These are phyloP conservation scores for Coleophoma cylindrospora DNA, from an alignment of 2,329 filamentous ascomycete species.

Conservation along the genomic window DNA sequence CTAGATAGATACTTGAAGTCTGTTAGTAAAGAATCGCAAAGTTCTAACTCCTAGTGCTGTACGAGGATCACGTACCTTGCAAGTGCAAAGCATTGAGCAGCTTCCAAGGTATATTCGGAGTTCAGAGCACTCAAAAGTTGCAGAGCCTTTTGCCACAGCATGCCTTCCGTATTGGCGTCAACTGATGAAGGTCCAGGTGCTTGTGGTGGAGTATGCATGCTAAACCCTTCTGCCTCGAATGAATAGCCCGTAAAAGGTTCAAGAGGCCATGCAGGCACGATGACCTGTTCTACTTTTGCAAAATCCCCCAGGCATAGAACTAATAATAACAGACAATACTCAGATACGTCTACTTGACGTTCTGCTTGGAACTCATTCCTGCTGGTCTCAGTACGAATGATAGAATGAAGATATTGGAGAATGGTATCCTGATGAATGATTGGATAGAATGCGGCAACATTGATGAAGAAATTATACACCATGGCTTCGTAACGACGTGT, in stretches of 20 bases:
- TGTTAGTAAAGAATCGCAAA: neutral
- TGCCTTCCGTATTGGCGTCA: neutral
- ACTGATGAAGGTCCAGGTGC: too few species aligned
- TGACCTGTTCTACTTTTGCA: slow-evolving; percentile 5
- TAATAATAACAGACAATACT: slow-evolving; percentile 12
- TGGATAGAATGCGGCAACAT: slow-evolving; percentile 23
- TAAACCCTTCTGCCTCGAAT: too few species aligned
- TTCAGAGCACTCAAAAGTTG: slow-evolving; percentile 17
- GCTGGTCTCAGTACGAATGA: too few species aligned
- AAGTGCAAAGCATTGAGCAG: slow-evolving; percentile 24
- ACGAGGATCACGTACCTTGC: slow-evolving; percentile 16
- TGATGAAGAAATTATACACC: slow-evolving; percentile 14
- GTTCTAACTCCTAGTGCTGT: too few species aligned
- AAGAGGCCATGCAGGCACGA: neutral
- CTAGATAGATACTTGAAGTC: slow-evolving; percentile 18
- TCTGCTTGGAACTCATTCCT: too few species aligned
- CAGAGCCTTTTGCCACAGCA: slow-evolving; percentile 14
- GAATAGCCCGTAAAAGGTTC: neutral
- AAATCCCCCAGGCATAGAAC: slow-evolving; percentile 12
- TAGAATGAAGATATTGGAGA: slow-evolving; percentile 1
- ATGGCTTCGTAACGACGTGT: neutral
- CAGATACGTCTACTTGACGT: neutral
- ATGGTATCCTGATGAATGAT: neutral
- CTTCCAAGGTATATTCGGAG: slow-evolving; percentile 13
- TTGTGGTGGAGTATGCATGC: too few species aligned